Evolutionary conservation across 2,329 filamentous ascomycete genomes (phyloP), one percentile per base, ranked within the genome.

Genomic region (Botrytis porri): DNA sequence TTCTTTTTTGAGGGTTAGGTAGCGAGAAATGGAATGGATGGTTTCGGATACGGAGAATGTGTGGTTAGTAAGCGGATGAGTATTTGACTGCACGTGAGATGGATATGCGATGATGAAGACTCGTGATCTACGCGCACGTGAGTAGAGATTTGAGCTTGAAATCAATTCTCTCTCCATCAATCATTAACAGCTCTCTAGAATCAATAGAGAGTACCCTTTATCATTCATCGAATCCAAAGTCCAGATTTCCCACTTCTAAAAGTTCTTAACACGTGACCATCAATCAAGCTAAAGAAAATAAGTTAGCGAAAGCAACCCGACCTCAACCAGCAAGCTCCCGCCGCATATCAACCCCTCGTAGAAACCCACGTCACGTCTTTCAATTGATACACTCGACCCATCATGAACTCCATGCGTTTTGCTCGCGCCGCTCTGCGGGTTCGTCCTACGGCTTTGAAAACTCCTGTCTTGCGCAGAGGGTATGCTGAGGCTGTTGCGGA

Each of bases 381-480:
- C 84, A 81, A 84, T 86, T 81, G 79, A 79, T 75, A 76, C 75
- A 54, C 76, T 75, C 76, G 76, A 73, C 81, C 81, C 87, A 89
- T 85, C 86, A 98, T 98, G 95, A 97, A 94, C 90, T 93, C 94
- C 84, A 86, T 98, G 86, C 94, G 95, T 85, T 88, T 97, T 85
- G 93, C 94, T 87, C 92, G 95, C 85, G 89, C 90, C 85, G 95
- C 94, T 86, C 88, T 97, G 84, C 89, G 94, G 86, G 93, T 90
- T 82, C 92, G 92, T 82, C 92, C 94, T 82, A 86, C 92, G 82
- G 88, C 91, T 83, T 86, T 95, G 84, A 89, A 91, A 84, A 87
- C 90, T 79, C 90, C 92, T 80, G 82, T 93, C 78, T 92, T 95
- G 88, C 92, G 94, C 84, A 91, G 96, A 88, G 91, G 92, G 81